These are phyloP conservation scores for Psilocybe tampanensis DNA, from an alignment of 768 basidiomycete genomes.

Conservation along the genomic window DNA sequence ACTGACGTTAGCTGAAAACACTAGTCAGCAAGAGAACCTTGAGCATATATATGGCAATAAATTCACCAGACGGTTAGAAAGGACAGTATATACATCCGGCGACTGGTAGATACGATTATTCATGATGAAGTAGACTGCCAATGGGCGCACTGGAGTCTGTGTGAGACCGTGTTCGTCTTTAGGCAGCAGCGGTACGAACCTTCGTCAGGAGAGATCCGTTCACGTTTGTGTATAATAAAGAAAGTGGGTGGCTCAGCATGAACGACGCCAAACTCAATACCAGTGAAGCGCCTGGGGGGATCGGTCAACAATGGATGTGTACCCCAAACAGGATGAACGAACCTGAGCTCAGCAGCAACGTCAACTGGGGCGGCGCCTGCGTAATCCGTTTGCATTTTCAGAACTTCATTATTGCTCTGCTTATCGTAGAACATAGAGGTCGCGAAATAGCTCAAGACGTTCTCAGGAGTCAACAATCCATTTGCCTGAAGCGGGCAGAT, in stretches of 20 bases:
- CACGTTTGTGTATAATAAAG: constrained; percentile 90
- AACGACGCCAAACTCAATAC: constrained; percentile 85
- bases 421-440: constrained; percentile 94
- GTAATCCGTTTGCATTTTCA: constrained; percentile 93
- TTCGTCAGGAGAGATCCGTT: constrained; percentile 81
- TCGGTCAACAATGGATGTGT: constrained; percentile 5
- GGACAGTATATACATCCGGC: constrained; percentile 80
- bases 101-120: constrained; percentile 90
- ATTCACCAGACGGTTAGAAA: constrained; percentile 81
- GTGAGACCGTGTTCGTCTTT: constrained; percentile 4
- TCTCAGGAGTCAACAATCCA: constrained; percentile 73
- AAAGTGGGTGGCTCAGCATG: constrained; percentile 79
- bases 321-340: constrained; percentile 26
- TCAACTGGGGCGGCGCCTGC: constrained; percentile 76
- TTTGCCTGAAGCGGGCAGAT: constrained; percentile 53
- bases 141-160: constrained; percentile 57
- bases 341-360: constrained; percentile 88
- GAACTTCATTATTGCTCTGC: constrained; percentile 88
- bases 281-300: constrained; percentile 73
- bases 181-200: constrained; percentile 45
- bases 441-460: constrained; percentile 89
- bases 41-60: constrained; percentile 4
- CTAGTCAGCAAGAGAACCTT: constrained; percentile 1
- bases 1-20: constrained; percentile 62
- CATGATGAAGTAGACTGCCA: constrained; percentile 86